These are phyloP conservation scores for Tilletia indica DNA, from an alignment of 1,284 basidiomycete species.

Conservation along the genomic window DNA sequence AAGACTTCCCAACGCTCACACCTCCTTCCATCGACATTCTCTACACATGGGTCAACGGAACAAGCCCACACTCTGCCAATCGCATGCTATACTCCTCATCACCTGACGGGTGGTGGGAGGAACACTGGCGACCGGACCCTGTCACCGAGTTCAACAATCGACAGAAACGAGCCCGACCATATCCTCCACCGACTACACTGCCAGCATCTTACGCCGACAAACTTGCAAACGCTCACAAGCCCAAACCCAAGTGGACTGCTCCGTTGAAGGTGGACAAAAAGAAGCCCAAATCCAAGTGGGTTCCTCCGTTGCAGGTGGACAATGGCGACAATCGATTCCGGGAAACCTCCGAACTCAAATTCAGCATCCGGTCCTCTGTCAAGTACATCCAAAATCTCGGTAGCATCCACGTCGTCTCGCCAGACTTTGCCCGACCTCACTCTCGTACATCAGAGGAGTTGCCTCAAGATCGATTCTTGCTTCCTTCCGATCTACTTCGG, in stretches of 20 bases:
- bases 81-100: background rate
- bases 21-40: conserved; percentile 13
- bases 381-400: conserved; percentile 28
- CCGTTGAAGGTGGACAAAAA: background rate
- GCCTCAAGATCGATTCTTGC: background rate
- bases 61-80: background rate
- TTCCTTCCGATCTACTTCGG: background rate
- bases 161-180: background rate
- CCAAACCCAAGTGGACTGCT: background rate
- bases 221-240: background rate
- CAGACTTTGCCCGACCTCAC: conserved; percentile 32
- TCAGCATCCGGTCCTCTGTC: conserved; percentile 27
- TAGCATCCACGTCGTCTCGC: conserved; percentile 37
- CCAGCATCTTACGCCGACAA: background rate
- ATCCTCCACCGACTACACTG: background rate
- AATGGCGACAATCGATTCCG: conserved; percentile 33
- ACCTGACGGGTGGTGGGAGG: conserved; percentile 4
- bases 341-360: conserved; percentile 40
- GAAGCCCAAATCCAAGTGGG: background rate
- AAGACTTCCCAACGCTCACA: background rate
- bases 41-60: conserved; percentile 24
- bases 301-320: background rate
- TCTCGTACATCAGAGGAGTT: background rate
- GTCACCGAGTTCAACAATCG: background rate
- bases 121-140: background rate